Evolutionary conservation across 139 green algal genomes (phyloP).

Genomic region (Chlamydomonas eustigma): DNA sequence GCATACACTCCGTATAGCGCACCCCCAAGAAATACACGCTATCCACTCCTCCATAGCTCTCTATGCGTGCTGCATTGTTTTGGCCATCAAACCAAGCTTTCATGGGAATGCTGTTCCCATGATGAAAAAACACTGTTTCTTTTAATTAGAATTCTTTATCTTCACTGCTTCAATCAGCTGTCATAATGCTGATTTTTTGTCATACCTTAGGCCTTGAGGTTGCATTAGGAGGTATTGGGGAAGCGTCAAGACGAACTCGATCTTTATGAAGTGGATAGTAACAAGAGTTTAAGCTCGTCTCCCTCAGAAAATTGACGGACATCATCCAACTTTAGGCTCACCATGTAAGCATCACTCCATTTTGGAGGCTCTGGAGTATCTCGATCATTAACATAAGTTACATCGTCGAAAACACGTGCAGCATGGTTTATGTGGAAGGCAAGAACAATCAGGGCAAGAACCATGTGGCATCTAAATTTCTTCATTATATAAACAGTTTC

Average conservation of each 20-base stretch:
- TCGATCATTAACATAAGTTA: too few relatives aligned
- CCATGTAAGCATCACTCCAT: too few relatives aligned
- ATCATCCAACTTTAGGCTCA: too few relatives aligned
- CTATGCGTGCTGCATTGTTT: conserved; percentile 19
- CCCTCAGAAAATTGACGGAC: too few relatives aligned
- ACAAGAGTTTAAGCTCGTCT: too few relatives aligned
- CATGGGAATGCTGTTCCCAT: conserved; percentile 2
- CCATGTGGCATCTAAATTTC: too few relatives aligned
- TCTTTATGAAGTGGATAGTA: conserved; percentile 11
- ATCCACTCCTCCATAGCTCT: conserved; percentile 26
- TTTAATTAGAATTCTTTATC: not conserved
- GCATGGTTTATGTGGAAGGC: too few relatives aligned
- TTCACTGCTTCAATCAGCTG: not conserved
- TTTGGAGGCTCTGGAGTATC: too few relatives aligned
- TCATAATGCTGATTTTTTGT: not conserved
- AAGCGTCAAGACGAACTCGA: conserved; percentile 26
- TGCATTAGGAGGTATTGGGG: conserved; percentile 31
- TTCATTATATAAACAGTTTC: too few relatives aligned
- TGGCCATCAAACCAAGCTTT: conserved; percentile 13
- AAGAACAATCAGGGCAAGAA: too few relatives aligned
- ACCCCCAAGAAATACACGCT: not conserved
- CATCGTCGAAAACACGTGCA: too few relatives aligned
- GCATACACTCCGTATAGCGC: too few relatives aligned
- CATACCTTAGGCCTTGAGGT: conserved; percentile 30
- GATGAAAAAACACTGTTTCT: not conserved